Base-by-base conservation (phyloP, 345 rosid species). In the Hibiscus syriacus region DNA sequence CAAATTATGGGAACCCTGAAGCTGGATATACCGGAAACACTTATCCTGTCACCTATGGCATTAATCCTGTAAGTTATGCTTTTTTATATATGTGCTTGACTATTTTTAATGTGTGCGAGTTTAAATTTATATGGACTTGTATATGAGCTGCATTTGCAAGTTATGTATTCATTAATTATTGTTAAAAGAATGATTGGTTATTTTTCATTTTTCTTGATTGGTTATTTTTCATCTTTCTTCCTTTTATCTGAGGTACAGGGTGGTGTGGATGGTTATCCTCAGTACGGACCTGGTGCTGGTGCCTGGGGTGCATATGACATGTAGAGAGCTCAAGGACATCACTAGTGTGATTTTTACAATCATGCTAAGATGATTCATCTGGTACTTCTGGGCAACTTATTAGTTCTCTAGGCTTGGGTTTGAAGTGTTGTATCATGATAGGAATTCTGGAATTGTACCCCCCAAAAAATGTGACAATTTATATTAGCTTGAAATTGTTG, bases 31-130 rank as follows among this genome's bases (percentile, higher is more conserved):
- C 81, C 46, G 89, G 73, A 50, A 82, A n/a, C n/a, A 84, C 74
- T 58, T 90, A 85, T 78, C 89, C 85, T 64, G 79, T 75, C 32
- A 82, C 79, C 79, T 93, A 88, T 77, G 85, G 79, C 79, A 78
- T 87, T 84, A 84, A 86, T 83, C 88, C 89, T 55, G 98, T 90
- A 83, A 88, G 98, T 84, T 70, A 4, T 54, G 5, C n/a, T n/a
- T 43, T n/a, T 39, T 54, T 41, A 30, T 60, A 23, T 9, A 8
- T 30, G n/a, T 14, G 50, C 23, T 34, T 66, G 1, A 43, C n/a
- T 3, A 34, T 22, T 36, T 45, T 69, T 67, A 22, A 27, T 14
- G 26, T 54, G 11, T 62, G 16, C 17, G 23, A 10, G 54, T 61
- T 54, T 61, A 65, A 5, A 68, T 72, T 43, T 55, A 38, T 41